Evolutionary conservation across 371 early-diverging fungal genomes (phyloP).

Genomic region (Mucor piriformis): DNA sequence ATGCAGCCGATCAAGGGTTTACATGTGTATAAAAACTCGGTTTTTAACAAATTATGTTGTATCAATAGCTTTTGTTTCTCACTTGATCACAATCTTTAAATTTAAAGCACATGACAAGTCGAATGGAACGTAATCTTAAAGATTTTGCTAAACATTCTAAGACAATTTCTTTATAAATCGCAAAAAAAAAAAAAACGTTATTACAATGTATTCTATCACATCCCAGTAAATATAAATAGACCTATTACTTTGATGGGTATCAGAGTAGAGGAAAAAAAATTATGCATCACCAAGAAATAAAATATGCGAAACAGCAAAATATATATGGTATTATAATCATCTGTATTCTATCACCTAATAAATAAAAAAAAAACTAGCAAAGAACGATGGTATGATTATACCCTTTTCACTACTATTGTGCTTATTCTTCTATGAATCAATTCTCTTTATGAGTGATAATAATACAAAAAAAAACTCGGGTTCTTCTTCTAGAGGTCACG

Average conservation of each 20-base stretch:
- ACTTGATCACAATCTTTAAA: no score
- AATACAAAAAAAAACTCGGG: neutral
- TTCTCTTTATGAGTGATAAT: neutral
- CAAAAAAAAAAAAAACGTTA: no score
- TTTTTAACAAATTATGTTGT: no score
- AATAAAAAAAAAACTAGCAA: neutral
- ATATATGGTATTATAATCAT: neutral
- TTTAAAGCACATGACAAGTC: no score
- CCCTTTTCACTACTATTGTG: neutral
- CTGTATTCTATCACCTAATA: neutral
- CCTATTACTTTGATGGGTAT: neutral
- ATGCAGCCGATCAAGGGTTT: no score
- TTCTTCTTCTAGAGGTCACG: neutral
- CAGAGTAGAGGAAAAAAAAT: neutral
- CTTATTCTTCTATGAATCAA: neutral
- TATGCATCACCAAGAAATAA: neutral
- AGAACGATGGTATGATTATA: neutral
- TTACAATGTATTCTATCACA: neutral
- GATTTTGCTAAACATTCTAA: no score
- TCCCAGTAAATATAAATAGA: neutral
- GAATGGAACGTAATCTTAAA: no score
- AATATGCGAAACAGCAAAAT: neutral
- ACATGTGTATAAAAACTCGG: no score
- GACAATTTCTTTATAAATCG: no score
- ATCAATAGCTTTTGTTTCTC: no score